Percentiles rank a stretch among this genome's conserved stretches.
phyloP scores from a whole-genome alignment of 495 filamentous ascomycete species.

The Aspergillus asperescens region DNA sequence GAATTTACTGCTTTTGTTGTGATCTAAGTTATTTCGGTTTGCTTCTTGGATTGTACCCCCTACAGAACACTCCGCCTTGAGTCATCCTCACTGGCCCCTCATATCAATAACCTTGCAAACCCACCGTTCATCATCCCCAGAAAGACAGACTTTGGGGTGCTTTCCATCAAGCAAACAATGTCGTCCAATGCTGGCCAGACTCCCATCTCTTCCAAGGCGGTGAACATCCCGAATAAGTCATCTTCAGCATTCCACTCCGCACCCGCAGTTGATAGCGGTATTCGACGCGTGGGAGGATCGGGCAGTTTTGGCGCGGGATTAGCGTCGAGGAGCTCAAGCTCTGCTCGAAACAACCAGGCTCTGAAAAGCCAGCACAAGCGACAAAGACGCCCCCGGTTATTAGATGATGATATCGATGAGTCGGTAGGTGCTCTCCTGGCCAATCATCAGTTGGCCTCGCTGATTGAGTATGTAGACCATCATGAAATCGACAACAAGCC shows the following conservation, averaged over 20 bases:
- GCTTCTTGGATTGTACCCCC: neutral
- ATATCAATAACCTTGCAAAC: constrained; percentile 1
- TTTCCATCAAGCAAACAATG: constrained; percentile 32
- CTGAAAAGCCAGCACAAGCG: constrained; percentile 68
- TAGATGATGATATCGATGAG: constrained; percentile 79
- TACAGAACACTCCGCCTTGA: neutral
- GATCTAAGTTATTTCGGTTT: neutral
- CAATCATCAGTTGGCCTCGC: neutral
- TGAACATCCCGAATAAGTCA: constrained; percentile 36
- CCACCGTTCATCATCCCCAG: neutral
- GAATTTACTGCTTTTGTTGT: neutral
- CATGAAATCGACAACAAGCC: constrained; percentile 76
- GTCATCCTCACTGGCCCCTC: neutral
- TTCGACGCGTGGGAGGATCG: constrained; percentile 55
- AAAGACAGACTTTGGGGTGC: constrained; percentile 4
- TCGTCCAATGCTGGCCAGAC: constrained; percentile 45
- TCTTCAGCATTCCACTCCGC: constrained; percentile 37
- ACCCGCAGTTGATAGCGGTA: constrained; percentile 43
- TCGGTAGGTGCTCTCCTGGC: constrained; percentile 46
- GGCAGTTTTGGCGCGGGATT: constrained; percentile 59
- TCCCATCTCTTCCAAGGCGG: constrained; percentile 41
- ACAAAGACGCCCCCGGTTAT: constrained; percentile 49
- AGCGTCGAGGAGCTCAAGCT: constrained; percentile 45
- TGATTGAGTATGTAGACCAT: constrained; percentile 48
- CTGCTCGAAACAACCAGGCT: constrained; percentile 66